These are phyloP conservation scores for Orbilia oligospora DNA, from an alignment of 2,329 filamentous ascomycete species.

Conservation along the genomic window DNA sequence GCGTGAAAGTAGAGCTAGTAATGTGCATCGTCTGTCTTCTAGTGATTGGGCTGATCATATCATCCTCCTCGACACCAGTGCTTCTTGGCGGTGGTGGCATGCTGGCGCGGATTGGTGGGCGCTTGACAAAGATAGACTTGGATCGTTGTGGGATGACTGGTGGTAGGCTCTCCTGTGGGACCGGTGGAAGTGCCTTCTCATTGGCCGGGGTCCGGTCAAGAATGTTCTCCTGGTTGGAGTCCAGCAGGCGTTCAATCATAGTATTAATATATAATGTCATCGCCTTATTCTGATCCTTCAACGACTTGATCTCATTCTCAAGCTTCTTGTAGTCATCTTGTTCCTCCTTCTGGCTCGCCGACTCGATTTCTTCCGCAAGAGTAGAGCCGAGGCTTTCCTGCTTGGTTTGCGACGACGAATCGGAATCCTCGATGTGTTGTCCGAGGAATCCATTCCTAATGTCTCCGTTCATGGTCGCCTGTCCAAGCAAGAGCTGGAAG, in stretches of 20 bases:
- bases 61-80: constrained; percentile 30
- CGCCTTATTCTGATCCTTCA: constrained; percentile 96
- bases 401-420: constrained; percentile 63
- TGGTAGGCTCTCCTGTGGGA: constrained; percentile 72
- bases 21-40: constrained; percentile 63
- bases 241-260: constrained; percentile 94
- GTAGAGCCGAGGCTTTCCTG: constrained; percentile 71
- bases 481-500: constrained; percentile 93
- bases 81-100: constrained; percentile 55
- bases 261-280: constrained; percentile 98
- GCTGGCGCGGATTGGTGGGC: constrained; percentile 55
- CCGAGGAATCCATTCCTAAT: constrained; percentile 87
- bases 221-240: constrained; percentile 95
- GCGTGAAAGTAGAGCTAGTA: constrained; percentile 61
- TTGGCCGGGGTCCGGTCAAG: constrained; percentile 77
- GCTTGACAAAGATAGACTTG: constrained; percentile 61
- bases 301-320: constrained; percentile 81
- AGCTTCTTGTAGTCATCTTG: constrained; percentile 76
- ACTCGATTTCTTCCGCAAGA: constrained; percentile 88
- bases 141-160: constrained; percentile 64
- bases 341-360: constrained; percentile 70
- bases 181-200: constrained; percentile 85
- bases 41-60: constrained; percentile 51
- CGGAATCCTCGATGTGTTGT: constrained; percentile 67
- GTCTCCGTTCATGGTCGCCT: constrained; percentile 95